These are phyloP conservation scores for Penicillium alfredii DNA, from an alignment of 495 filamentous ascomycete genomes.

Conservation along the genomic window DNA sequence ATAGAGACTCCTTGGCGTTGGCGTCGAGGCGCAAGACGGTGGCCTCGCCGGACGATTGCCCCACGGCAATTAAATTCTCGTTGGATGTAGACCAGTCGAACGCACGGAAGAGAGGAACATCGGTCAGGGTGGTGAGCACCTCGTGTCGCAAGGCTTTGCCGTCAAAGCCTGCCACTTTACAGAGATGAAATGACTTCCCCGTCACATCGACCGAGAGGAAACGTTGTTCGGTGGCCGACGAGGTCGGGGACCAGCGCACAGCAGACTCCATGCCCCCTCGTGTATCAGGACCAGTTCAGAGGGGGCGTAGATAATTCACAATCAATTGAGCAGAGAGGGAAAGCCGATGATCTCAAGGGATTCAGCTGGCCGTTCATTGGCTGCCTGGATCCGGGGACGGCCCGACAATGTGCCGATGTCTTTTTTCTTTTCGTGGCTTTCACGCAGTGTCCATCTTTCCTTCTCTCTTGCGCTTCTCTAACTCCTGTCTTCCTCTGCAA, in stretches of 20 bases:
- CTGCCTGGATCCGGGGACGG: slow-evolving; percentile 24
- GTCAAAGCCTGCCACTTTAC: slow-evolving; percentile 60
- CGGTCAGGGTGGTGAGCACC: slow-evolving; percentile 63
- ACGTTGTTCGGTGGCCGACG: slow-evolving; percentile 53
- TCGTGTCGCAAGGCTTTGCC: slow-evolving; percentile 57
- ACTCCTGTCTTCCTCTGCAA: slow-evolving; percentile 4
- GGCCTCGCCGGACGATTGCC: slow-evolving; percentile 77
- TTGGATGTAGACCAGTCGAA: slow-evolving; percentile 91
- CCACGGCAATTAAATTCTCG: slow-evolving; percentile 74
- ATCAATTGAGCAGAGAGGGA: slow-evolving; percentile 7
- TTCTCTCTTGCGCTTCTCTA: not conserved
- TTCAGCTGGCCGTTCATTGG: slow-evolving; percentile 25
- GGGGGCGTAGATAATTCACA: too few species aligned
- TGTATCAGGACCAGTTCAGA: too few species aligned
- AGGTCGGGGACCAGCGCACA: slow-evolving; percentile 86
- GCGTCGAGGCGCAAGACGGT: slow-evolving; percentile 73
- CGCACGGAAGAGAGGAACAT: slow-evolving; percentile 79
- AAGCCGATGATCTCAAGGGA: slow-evolving; percentile 12
- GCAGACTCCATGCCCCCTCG: slow-evolving; percentile 53
- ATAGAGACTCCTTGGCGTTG: slow-evolving; percentile 53
- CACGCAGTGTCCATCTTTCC: slow-evolving; percentile 5
- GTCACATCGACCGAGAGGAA: slow-evolving; percentile 84
- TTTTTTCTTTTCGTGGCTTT: slow-evolving; percentile 21
- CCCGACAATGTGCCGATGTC: slow-evolving; percentile 22
- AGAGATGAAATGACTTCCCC: slow-evolving; percentile 72